Base-by-base conservation (phyloP, 2,329 filamentous ascomycete species). In the Alternaria brassicae region DNA sequence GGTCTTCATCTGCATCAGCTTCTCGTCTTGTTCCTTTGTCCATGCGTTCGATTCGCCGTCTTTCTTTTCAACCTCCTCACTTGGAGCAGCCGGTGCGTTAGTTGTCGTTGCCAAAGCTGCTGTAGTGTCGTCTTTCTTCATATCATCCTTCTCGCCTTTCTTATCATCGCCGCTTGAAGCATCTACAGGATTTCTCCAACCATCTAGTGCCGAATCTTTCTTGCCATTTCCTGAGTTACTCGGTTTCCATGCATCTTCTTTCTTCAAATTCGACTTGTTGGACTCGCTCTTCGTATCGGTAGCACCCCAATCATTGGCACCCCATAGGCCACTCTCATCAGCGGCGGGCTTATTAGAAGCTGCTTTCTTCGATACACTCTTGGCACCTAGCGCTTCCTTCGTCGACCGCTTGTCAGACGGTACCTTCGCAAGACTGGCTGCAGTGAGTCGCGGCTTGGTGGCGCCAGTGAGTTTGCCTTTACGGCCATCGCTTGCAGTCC, bases 21-120 rank as follows among this genome's bases (percentile, higher is more conserved):
- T 77, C 3, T 73, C 71, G 45, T 83, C 81, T 51, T 83, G 74
- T 37, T 78, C 77, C 1, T 70, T 47, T 0, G 77, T 80, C 64
- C 73, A 81, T 21, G 36, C 54, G 25, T 58, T 19, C 1, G 50
- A 28, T 28, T 53, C 37, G 5, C 51, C 51, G 4, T 53, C n/a
- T 27, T 52, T 45, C 23, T 55, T 50, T 25, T 36, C 34, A 8
- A 15, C 41, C 2, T 53, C 19, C 1, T 10, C 47, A 4, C 42
- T 36, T 10, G 2, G 37, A 2, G 25, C n/a, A 36, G n/a, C 17
- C 19, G 23, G 34, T 0, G 3, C 34, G 0, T 17, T 36, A 15
- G n/a, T n/a, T 15, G n/a, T 13, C 15, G n/a, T 36, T 13, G n/a
- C 34, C 34, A 6, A 17, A 17, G 34, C 34, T 17, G 15, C 0